Evolutionary conservation across 1,139 yeast species (phyloP), one percentile per base, ranked within the genome.

Genomic region (Saccharomyces hybrid): DNA sequence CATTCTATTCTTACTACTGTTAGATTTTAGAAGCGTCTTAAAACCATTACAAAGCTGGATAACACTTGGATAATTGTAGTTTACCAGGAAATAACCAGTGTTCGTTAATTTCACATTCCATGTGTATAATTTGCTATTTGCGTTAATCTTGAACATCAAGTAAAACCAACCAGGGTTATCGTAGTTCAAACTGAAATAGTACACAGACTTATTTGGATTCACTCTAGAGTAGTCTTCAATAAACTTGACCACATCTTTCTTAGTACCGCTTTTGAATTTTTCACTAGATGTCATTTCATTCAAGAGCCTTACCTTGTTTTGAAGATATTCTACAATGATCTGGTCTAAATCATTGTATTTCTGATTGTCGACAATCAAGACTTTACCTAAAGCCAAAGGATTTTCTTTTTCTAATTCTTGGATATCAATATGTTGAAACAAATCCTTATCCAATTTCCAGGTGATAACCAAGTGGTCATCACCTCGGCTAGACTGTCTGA

Each of bases 401-500:
- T 78, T 81, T 55, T 78, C 82, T 64, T 82, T 83, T 55, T 79
- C 83, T 53, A 80, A 77, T 71, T 93, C 99, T 60, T 84, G 78
- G 50, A 93, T 87, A 63, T 90, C 91, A 59, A 95, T 76, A 70
- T 93, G 98, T 70, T 95, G 99, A 73, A 86, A 95, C 60, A 93
- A 75, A 67, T 85, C 87, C 65, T 88, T 93, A 57, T 89, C 93
- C 44, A 95, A 91, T 69, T 93, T 93, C 98, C 99, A 93, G 0
- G 99, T 93, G 46, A 91, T 86, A 1, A 97, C 91, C 63, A 93
- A 78, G 70, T 83, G 97, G 60, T 88, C 87, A 47, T 82, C 78
- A 38, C 99, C 99, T 58, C 85, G 83, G 6, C 96, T 88, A 0
- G 97, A 90, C 9, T 98, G 99, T 62, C 99, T 82, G 55, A 93